These are phyloP conservation scores for Aspergillus haitiensis DNA, from an alignment of 495 filamentous ascomycete species.

Conservation along the genomic window DNA sequence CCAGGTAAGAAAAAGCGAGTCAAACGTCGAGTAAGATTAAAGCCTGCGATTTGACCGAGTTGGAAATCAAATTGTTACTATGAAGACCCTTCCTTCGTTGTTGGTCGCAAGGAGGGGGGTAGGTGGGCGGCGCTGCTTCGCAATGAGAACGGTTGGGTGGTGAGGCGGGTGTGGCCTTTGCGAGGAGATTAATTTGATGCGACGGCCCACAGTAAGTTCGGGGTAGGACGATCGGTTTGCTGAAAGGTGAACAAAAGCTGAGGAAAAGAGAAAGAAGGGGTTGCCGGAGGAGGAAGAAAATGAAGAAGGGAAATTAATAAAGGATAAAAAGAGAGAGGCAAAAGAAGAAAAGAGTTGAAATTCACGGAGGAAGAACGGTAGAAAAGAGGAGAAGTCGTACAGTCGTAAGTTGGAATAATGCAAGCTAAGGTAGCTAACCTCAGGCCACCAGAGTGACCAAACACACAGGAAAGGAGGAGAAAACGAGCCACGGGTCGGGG, in stretches of 20 bases:
- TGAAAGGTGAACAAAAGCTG: constrained; percentile 7
- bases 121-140: constrained; percentile 18
- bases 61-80: constrained; percentile 9
- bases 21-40: constrained; percentile 8
- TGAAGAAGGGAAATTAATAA: constrained; percentile 18
- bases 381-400: constrained; percentile 27
- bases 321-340: constrained; percentile 16
- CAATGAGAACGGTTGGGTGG: constrained; percentile 9
- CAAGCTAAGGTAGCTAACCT: constrained; percentile 28
- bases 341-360: constrained; percentile 12
- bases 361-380: constrained; percentile 14
- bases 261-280: constrained; percentile 2
- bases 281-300: constrained; percentile 15
- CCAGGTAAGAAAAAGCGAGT: constrained; percentile 14
- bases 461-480: constrained; percentile 29
- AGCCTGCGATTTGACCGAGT: constrained; percentile 13
- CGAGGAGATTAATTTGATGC: constrained; percentile 19
- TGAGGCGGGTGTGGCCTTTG: constrained; percentile 22
- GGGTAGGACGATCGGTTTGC: constrained; percentile 17
- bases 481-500: constrained; percentile 32
- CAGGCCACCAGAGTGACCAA: constrained; percentile 23
- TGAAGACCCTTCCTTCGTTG: constrained; percentile 1
- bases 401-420: constrained; percentile 23
- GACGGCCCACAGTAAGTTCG: constrained; percentile 18
- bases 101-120: constrained; percentile 10